These are phyloP conservation scores for Blastomyces gilchristii DNA, from an alignment of 2,329 filamentous ascomycete genomes.

Conservation along the genomic window DNA sequence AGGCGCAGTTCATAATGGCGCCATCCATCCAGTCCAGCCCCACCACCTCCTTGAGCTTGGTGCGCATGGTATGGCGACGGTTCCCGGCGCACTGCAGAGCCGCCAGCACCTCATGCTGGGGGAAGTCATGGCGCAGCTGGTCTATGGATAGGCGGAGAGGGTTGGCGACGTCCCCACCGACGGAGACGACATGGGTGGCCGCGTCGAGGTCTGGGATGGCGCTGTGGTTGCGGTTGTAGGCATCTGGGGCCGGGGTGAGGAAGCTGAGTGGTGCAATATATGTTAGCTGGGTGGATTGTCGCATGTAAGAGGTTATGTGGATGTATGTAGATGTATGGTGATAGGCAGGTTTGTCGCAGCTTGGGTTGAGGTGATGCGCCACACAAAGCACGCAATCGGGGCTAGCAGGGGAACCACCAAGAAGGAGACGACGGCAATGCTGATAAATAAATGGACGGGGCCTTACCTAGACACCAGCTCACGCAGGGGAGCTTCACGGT, in stretches of 20 bases:
- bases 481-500: slow-evolving; percentile 15
- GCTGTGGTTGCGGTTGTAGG: slow-evolving; percentile 51
- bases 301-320: too few relatives aligned
- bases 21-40: slow-evolving; percentile 53
- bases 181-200: slow-evolving; percentile 33
- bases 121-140: slow-evolving; percentile 39
- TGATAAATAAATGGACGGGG: too few relatives aligned
- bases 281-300: neutral
- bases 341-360: neutral
- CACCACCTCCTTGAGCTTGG: slow-evolving; percentile 47
- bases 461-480: slow-evolving; percentile 17
- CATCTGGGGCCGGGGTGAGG: slow-evolving; percentile 41
- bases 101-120: slow-evolving; percentile 47
- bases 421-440: too few relatives aligned
- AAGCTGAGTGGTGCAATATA: slow-evolving; percentile 31
- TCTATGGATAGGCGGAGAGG: slow-evolving; percentile 38
- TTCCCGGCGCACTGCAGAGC: slow-evolving; percentile 53
- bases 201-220: slow-evolving; percentile 41
- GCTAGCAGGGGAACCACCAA: neutral
- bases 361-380: slow-evolving; percentile 4
- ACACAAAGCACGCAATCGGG: slow-evolving; percentile 8
- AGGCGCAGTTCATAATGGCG: slow-evolving; percentile 51
- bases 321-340: neutral
- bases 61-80: slow-evolving; percentile 51
- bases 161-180: slow-evolving; percentile 42